Evolutionary conservation across 108 stramenopile genomes (phyloP), one percentile per base, ranked within the genome.

Genomic region (Chaetoceros tenuissimus): DNA sequence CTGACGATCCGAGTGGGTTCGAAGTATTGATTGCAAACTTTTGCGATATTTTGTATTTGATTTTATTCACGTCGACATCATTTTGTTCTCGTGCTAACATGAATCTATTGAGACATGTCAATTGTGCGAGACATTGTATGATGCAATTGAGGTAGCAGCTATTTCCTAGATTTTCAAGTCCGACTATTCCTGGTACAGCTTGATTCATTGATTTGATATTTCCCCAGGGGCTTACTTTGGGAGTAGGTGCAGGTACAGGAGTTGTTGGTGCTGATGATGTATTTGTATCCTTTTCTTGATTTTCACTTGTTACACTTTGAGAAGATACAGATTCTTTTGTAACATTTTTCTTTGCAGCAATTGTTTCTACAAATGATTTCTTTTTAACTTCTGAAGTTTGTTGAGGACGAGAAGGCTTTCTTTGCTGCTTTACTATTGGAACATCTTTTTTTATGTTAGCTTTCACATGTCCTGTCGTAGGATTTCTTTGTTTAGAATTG

Each of bases 131-230:
- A 57, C 96, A 97, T 72, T 99, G 98, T 24, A 98, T 56, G 24
- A 84, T 86, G 24, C 84, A 82, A 61, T 96, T 96, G 72, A 99
- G 65, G 73, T 92, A 99, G 63, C 98, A 98, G n/a, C 92, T 89
- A 65, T 99, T 99, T 16, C 98, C 98, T 8, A 99, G 78, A 65
- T 99, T 99, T 28, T 73, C 76, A 60, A 99, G 76, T 1, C 98
- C 98, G 2, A 98, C 96, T 10, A 75, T 71, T 22, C 95, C 97
- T 54, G 84, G 78, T 23, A 82, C 84, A 0, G 84, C 82, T 27
- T 84, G 88, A 1, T n/a, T n/a, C n/a, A n/a, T n/a, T n/a, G 34
- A 40, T 40, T 40, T 13, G 8, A 5, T 40, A 10, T 40, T 10
- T 40, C 8, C 8, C 13, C 13, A 10, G 34, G 34, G 5, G 34